Conservation (phyloP, 2,329 filamentous ascomycete genomes). For the Claviceps arundinis region DNA sequence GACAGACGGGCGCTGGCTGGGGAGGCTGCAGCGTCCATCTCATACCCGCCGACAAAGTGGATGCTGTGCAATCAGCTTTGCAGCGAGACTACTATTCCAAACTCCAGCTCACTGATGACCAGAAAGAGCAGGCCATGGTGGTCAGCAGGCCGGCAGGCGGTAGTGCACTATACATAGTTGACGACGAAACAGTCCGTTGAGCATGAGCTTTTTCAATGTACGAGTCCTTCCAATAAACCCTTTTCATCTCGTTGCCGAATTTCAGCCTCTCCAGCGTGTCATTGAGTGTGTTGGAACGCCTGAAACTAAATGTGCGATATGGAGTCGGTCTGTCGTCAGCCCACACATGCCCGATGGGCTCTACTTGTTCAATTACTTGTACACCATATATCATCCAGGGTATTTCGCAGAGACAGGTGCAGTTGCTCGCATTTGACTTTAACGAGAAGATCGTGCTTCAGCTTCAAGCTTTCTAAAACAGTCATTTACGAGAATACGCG, state of each 20-base stretch:
- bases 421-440: too few species aligned
- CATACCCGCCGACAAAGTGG: constrained; percentile 71
- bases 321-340: too few species aligned
- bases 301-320: too few species aligned
- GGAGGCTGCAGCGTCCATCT: constrained; percentile 93
- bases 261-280: neutral
- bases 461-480: too few species aligned
- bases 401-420: too few species aligned
- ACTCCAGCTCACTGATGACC: constrained; percentile 51
- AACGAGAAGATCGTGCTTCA: too few species aligned
- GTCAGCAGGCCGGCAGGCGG: constrained; percentile 79
- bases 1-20: constrained; percentile 90
- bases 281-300: too few species aligned
- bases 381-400: too few species aligned
- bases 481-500: too few species aligned
- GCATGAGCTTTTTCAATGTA: neutral
- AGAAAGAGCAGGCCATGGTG: constrained; percentile 66
- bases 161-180: constrained; percentile 38
- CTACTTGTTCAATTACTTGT: too few species aligned
- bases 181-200: constrained; percentile 13
- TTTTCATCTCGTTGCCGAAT: neutral
- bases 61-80: constrained; percentile 63
- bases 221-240: neutral
- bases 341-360: too few species aligned
- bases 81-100: constrained; percentile 71